Base-by-base conservation (phyloP, 148 eudicot genomes). In the Drosera capensis region DNA sequence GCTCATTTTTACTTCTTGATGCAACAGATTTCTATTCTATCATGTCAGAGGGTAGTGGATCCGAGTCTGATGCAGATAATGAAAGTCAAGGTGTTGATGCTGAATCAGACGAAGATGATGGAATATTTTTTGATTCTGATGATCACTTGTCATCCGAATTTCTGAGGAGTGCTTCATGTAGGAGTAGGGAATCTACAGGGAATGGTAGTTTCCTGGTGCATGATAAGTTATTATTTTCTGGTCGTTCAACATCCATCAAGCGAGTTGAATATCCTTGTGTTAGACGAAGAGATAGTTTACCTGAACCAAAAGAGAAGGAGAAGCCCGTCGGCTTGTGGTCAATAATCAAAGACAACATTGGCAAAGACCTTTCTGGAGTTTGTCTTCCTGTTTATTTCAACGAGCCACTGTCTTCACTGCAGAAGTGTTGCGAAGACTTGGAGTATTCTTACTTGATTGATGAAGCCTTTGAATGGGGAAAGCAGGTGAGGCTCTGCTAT, bases 361-460 rank as follows among this genome's bases (percentile, higher is more conserved):
- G 96, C 49, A 87, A 87, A 70, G 94, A 87, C 48, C 73, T 87
- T 45, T 87, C 94, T 13, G 96, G 96, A 52, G 96, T 87, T 66
- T 87, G 96, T 67, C 79, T 87, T 49, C 94, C 94, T 71, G 96
- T 87, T 57, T 87, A 82, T 71, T 87, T 87, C 54, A 87, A 87
- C 40, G 96, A 87, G 70, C 96, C 94, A 25, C 71, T 87, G 13
- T 87, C 94, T 39, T 87, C 96, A 8, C 57, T 87, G 57, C 94
- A 87, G 64, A 87, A 87, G 49, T 87, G 96, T 67, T 87, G 82
- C 52, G 94, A 87, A 70, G 96, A 87, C 65, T 73, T 87, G 74
- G 96, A 87, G 49, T 79, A 87, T 54, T 87, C 96, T 0, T 56
- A 75, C 62, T 75, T 87, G 71, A 80, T 87, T 58, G 96, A 87